Percentiles rank a stretch among this genome's conserved stretches.
phyloP scores from a whole-genome alignment of 2,329 filamentous ascomycete species.

The Colletotrichum gloeosporioides region DNA sequence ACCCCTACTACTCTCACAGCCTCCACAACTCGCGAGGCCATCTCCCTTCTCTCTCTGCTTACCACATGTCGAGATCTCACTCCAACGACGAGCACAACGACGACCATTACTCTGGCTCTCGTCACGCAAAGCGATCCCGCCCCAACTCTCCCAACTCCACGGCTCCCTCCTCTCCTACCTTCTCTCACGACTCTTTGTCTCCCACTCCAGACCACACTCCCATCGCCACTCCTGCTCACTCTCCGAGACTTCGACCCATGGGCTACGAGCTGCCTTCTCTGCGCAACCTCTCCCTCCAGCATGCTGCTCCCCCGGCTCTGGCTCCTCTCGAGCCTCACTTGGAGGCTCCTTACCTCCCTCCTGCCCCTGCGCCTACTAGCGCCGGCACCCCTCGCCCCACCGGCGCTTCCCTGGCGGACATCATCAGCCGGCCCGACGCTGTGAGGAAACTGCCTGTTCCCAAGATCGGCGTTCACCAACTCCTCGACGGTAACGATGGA shows the following conservation, averaged over 20 bases:
- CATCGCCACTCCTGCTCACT: conserved; percentile 94
- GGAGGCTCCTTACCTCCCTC: conserved; percentile 44
- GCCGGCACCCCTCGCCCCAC: conserved; percentile 55
- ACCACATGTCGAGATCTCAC: conserved; percentile 91
- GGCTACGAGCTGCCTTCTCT: conserved; percentile 85
- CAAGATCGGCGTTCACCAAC: conserved; percentile 87
- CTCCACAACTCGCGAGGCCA: conserved; percentile 61
- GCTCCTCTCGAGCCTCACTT: conserved; percentile 64
- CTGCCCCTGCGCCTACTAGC: conserved; percentile 56
- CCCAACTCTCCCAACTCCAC: conserved; percentile 96
- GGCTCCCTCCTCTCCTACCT: conserved; percentile 93
- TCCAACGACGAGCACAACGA: conserved; percentile 80
- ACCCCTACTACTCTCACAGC: conserved; percentile 58
- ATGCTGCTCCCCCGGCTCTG: conserved; percentile 59
- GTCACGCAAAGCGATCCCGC: conserved; percentile 84
- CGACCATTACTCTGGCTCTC: conserved; percentile 73
- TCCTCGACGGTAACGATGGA: conserved; percentile 70
- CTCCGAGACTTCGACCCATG: conserved; percentile 85
- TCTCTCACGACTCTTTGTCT: conserved; percentile 93
- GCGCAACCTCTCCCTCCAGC: conserved; percentile 64
- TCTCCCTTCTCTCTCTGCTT: conserved; percentile 80
- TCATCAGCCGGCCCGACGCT: conserved; percentile 88
- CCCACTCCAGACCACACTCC: conserved; percentile 98
- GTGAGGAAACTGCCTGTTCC: conserved; percentile 90
- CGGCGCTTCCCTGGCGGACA: conserved; percentile 87